These are phyloP conservation scores for Hypoxylon sp. DNA, from an alignment of 2,329 filamentous ascomycete species.

Conservation along the genomic window DNA sequence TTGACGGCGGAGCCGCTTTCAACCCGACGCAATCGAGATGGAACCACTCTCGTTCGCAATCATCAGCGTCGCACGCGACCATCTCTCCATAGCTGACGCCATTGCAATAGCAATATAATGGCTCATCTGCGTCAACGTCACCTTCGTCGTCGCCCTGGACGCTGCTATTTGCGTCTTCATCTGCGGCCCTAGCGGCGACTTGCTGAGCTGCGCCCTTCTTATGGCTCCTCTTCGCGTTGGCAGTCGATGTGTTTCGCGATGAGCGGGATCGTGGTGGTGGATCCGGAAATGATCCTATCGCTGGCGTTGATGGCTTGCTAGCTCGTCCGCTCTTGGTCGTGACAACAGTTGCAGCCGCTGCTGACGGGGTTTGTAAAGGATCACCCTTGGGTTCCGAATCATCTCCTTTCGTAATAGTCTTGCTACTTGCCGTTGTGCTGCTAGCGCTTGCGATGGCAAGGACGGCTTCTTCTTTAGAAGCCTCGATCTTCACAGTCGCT, in stretches of 20 bases:
- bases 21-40: slow-evolving; percentile 86
- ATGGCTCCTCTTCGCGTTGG: slow-evolving; percentile 67
- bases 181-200: slow-evolving; percentile 56
- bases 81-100: slow-evolving; percentile 86
- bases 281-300: slow-evolving; percentile 72
- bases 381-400: slow-evolving; percentile 63
- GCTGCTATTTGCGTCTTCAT: slow-evolving; percentile 62
- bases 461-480: slow-evolving; percentile 54
- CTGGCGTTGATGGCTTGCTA: slow-evolving; percentile 77
- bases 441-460: slow-evolving; percentile 48
- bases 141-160: slow-evolving; percentile 67
- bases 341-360: slow-evolving; percentile 60
- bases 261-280: slow-evolving; percentile 66
- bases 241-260: slow-evolving; percentile 60
- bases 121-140: slow-evolving; percentile 77
- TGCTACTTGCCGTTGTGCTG: slow-evolving; percentile 54
- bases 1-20: slow-evolving; percentile 82
- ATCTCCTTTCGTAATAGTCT: slow-evolving; percentile 61
- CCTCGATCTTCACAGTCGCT: slow-evolving; percentile 57
- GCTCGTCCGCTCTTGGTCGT: slow-evolving; percentile 75
- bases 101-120: slow-evolving; percentile 84
- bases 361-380: slow-evolving; percentile 56
- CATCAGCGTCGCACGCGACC: slow-evolving; percentile 83
- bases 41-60: slow-evolving; percentile 85
- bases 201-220: slow-evolving; percentile 68